Evolutionary conservation across 2,329 filamentous ascomycete genomes (phyloP).

Genomic region (Juglanconis sp.): DNA sequence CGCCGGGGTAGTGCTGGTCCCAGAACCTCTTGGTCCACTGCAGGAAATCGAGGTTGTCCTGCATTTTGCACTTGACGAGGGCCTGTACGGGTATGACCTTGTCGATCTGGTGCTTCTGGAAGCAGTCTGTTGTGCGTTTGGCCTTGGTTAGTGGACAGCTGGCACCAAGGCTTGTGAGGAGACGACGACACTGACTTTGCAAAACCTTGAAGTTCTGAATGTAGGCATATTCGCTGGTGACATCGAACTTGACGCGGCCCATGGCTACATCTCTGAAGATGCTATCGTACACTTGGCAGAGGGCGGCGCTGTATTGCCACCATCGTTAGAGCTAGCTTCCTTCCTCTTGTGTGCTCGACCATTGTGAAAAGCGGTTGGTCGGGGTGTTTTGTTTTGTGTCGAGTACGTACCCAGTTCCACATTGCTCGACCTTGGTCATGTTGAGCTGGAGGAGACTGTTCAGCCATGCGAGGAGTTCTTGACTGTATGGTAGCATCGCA

Average conservation of each 20-base stretch:
- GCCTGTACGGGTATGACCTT: slow-evolving; percentile 84
- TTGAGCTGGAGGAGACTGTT: slow-evolving; percentile 98
- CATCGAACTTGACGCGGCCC: slow-evolving; percentile 96
- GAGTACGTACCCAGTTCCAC: slow-evolving; percentile 81
- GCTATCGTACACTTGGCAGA: slow-evolving; percentile 97
- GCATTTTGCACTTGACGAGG: slow-evolving; percentile 98
- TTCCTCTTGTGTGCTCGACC: neutral
- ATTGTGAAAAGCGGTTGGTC: slow-evolving; percentile 20
- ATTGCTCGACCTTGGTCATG: slow-evolving; percentile 98
- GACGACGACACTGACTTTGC: slow-evolving; percentile 66
- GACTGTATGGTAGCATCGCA: slow-evolving; percentile 51
- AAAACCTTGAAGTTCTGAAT: slow-evolving; percentile 98
- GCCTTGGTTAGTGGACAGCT: neutral
- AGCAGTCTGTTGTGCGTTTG: slow-evolving; percentile 59
- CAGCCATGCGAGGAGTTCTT: slow-evolving; percentile 93
- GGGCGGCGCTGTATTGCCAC: slow-evolving; percentile 65
- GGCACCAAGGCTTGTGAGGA: neutral
- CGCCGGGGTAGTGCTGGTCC: slow-evolving; percentile 96
- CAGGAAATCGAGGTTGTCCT: slow-evolving; percentile 98
- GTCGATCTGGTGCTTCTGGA: slow-evolving; percentile 83
- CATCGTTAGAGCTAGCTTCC: neutral
- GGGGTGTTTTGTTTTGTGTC: slow-evolving; percentile 22
- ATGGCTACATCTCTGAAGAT: slow-evolving; percentile 96
- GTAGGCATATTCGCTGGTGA: slow-evolving; percentile 94
- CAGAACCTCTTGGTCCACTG: slow-evolving; percentile 97